These are phyloP conservation scores for Amphichorda felina DNA, from an alignment of 2,329 filamentous ascomycete genomes.

Conservation along the genomic window DNA sequence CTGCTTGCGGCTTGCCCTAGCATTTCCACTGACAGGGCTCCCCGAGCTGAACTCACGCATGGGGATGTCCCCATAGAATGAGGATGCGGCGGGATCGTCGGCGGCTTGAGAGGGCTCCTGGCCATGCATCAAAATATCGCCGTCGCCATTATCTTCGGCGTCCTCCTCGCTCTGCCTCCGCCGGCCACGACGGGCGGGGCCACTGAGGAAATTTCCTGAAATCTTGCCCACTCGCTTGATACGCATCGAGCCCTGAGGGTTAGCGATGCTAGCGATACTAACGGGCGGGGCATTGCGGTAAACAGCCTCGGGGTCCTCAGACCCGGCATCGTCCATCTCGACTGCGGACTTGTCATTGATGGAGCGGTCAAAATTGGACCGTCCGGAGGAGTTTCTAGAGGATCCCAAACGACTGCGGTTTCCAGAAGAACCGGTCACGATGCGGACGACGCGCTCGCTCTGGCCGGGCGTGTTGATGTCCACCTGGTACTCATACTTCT, in stretches of 20 bases:
- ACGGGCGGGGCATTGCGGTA: constrained; percentile 32
- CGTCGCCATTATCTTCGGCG: constrained; percentile 30
- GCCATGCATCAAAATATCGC: constrained; percentile 23
- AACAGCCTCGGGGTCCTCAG: constrained; percentile 32
- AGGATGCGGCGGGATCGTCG: constrained; percentile 25
- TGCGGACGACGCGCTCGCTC: constrained; percentile 40
- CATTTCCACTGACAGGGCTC: constrained; percentile 41
- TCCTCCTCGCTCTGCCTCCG: constrained; percentile 58
- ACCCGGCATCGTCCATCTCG: constrained; percentile 23
- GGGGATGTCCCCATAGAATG: constrained; percentile 27
- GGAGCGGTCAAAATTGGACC: constrained; percentile 20
- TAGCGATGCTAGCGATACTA: constrained; percentile 7
- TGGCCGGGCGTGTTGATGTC: constrained; percentile 44
- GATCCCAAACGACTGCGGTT: constrained; percentile 24
- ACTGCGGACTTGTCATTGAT: constrained; percentile 18
- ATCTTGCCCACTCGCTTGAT: constrained; percentile 67
- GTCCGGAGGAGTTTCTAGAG: constrained; percentile 21
- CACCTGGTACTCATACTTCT: constrained; percentile 18
- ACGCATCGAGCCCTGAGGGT: constrained; percentile 61
- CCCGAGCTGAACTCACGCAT: constrained; percentile 42
- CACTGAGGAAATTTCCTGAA: constrained; percentile 67
- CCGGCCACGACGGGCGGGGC: constrained; percentile 65
- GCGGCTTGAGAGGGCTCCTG: constrained; percentile 28
- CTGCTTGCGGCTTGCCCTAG: constrained; percentile 27
- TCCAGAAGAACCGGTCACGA: constrained; percentile 37